Conservation (phyloP, 495 filamentous ascomycete genomes). For the Lindgomyces ingoldianus region DNA sequence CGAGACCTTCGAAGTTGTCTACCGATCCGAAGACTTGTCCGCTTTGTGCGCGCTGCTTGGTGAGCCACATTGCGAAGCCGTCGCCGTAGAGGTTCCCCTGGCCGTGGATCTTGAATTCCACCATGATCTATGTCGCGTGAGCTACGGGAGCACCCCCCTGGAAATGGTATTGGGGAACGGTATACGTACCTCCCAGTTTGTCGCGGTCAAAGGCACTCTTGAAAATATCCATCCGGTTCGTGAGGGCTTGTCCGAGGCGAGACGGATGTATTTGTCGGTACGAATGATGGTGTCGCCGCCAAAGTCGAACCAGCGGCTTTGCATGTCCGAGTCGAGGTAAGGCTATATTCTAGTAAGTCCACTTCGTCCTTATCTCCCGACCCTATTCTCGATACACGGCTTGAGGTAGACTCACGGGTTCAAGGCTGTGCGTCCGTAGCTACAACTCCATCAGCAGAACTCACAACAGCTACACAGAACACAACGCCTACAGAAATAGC, state of each 20-base stretch:
- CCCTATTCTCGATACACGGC: background rate
- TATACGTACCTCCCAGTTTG: slow-evolving; percentile 86
- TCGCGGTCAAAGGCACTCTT: slow-evolving; percentile 89
- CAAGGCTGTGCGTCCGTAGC: slow-evolving; percentile 76
- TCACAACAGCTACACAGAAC: background rate
- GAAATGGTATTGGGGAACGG: background rate
- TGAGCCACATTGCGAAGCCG: slow-evolving; percentile 98
- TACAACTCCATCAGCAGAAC: slow-evolving; percentile 43
- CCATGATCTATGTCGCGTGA: slow-evolving; percentile 65
- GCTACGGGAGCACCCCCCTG: too few relatives aligned
- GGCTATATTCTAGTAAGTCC: slow-evolving; percentile 57
- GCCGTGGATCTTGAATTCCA: slow-evolving; percentile 90
- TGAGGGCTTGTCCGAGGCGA: slow-evolving; percentile 86
- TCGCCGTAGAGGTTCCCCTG: slow-evolving; percentile 88
- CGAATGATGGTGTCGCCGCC: slow-evolving; percentile 93
- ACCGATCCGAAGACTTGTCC: slow-evolving; percentile 87
- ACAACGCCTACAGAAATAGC: slow-evolving; percentile 55
- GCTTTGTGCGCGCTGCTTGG: slow-evolving; percentile 78
- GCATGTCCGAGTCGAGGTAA: slow-evolving; percentile 96
- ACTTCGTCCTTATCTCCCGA: background rate
- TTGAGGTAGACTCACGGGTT: slow-evolving; percentile 35
- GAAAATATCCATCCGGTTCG: slow-evolving; percentile 93
- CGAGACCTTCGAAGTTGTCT: slow-evolving; percentile 92
- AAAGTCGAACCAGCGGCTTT: slow-evolving; percentile 99
- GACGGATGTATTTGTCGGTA: slow-evolving; percentile 91